Evolutionary conservation across 345 rosid genomes (phyloP).

Genomic region (Brassica juncea): DNA sequence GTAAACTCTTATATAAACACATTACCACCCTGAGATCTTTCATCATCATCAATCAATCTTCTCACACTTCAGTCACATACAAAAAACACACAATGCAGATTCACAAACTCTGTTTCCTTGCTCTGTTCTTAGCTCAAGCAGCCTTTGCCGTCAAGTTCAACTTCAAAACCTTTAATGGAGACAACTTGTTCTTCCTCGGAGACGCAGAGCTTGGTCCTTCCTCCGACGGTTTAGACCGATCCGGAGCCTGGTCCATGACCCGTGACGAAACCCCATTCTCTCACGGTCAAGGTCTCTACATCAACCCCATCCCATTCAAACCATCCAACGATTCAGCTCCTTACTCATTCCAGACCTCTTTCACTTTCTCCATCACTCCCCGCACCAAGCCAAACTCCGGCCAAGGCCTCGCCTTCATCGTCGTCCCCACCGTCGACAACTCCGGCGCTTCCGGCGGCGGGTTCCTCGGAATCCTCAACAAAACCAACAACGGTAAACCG

Average conservation of each 20-base stretch:
- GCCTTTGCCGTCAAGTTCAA: constrained; percentile 34
- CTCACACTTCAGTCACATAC: neutral
- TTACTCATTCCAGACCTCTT: constrained; percentile 34
- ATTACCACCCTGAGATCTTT: neutral
- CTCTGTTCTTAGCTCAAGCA: constrained; percentile 29
- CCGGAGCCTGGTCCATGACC: constrained; percentile 40
- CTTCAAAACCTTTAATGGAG: constrained; percentile 25
- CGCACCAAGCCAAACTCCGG: constrained; percentile 33
- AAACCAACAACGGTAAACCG: constrained; percentile 32
- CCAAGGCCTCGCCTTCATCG: constrained; percentile 40
- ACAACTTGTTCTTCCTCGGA: constrained; percentile 25
- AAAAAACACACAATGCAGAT: constrained; percentile 28
- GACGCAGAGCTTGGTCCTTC: constrained; percentile 41
- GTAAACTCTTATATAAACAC: constrained; percentile 25
- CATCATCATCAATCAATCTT: constrained; percentile 11
- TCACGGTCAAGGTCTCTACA: constrained; percentile 35
- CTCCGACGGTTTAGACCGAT: constrained; percentile 18
- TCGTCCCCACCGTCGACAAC: constrained; percentile 28
- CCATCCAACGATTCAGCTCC: constrained; percentile 26
- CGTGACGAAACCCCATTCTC: constrained; percentile 35
- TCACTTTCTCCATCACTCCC: constrained; percentile 41
- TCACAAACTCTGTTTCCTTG: constrained; percentile 35
- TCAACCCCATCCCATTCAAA: constrained; percentile 27
- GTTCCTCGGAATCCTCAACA: constrained; percentile 43
- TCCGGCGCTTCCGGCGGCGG: constrained; percentile 32